A percentile compares a stretch with the other conserved stretches of the same genome.
Evolutionary conservation across 345 rosid genomes (phyloP).

Genomic region (Ricinus communis): DNA sequence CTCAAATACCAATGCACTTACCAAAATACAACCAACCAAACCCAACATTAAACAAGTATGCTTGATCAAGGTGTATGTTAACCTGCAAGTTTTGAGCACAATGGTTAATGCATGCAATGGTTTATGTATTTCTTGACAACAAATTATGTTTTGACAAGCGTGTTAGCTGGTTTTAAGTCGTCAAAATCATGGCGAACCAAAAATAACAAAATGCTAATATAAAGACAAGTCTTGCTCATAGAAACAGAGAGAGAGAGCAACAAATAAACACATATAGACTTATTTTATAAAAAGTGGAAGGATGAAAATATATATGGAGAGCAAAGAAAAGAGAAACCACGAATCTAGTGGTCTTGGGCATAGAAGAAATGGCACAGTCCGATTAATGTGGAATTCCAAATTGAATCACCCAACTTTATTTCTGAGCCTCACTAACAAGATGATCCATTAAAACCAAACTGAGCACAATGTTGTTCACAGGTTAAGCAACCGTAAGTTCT

Average conservation of each 20-base stretch:
- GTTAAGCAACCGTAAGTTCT: no score
- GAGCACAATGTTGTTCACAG: not conserved
- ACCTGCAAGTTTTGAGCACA: slow-evolving; percentile 21
- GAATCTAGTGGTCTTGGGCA: not conserved
- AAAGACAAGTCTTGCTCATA: not conserved
- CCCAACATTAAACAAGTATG: slow-evolving; percentile 10
- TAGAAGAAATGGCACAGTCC: not conserved
- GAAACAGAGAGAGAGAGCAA: not conserved
- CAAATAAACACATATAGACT: not conserved
- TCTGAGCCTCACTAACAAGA: not conserved
- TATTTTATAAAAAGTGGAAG: not conserved
- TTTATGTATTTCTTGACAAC: no score
- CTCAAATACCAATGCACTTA: slow-evolving; percentile 14
- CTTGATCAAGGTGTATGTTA: slow-evolving; percentile 8
- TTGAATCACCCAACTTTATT: no score
- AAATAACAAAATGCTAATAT: not conserved
- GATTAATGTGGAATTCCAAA: not conserved
- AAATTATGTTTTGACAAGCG: not conserved
- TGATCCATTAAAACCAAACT: not conserved
- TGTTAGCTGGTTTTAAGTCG: not conserved
- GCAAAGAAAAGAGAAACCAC: not conserved
- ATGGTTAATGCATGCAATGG: slow-evolving; percentile 7
- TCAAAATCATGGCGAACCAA: not conserved
- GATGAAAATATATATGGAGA: not conserved
- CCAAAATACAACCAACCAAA: slow-evolving; percentile 15